Conservation (phyloP, 208 protist species). For the Trypanosoma scelopori region DNA sequence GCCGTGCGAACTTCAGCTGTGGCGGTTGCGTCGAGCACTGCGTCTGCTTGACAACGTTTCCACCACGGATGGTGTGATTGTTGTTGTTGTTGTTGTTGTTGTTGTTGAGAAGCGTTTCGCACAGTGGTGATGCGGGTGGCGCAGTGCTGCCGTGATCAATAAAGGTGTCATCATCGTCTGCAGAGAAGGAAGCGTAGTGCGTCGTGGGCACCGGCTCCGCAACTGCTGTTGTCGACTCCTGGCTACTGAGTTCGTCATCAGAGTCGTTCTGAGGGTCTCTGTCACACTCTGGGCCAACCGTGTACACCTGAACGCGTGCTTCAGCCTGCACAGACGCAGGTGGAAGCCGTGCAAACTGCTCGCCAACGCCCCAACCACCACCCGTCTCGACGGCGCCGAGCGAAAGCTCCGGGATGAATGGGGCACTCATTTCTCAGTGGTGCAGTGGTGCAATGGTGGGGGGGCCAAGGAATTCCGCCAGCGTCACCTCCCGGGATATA, state of each 20-base stretch:
- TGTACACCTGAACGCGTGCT: constrained; percentile 29
- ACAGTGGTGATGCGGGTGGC: constrained; percentile 5
- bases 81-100: too few relatives aligned
- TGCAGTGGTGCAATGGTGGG: too few relatives aligned
- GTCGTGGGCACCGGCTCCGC: constrained; percentile 34
- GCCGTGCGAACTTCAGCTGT: constrained; percentile 23
- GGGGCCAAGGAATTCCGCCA: too few relatives aligned
- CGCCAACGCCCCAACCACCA: constrained; percentile 71
- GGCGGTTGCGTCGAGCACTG: background rate
- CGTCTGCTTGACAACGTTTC: background rate
- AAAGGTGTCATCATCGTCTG: constrained; percentile 88
- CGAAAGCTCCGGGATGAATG: constrained; percentile 37
- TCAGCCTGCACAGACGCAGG: constrained; percentile 51
- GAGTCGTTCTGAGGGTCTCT: constrained; percentile 3
- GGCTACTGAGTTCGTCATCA: constrained; percentile 12
- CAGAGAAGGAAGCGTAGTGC: constrained; percentile 34
- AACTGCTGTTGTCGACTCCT: background rate
- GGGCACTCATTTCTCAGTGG: constrained; percentile 30
- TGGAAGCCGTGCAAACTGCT: constrained; percentile 55
- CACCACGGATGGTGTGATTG: background rate
- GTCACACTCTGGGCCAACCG: constrained; percentile 20
- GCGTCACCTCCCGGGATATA: too few relatives aligned
- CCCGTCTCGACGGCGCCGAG: constrained; percentile 52
- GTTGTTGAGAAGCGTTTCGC: constrained; percentile 19
- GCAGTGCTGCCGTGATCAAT: constrained; percentile 78